Base-by-base conservation (phyloP, 495 filamentous ascomycete species). In the Aspergillus mulundensis region DNA sequence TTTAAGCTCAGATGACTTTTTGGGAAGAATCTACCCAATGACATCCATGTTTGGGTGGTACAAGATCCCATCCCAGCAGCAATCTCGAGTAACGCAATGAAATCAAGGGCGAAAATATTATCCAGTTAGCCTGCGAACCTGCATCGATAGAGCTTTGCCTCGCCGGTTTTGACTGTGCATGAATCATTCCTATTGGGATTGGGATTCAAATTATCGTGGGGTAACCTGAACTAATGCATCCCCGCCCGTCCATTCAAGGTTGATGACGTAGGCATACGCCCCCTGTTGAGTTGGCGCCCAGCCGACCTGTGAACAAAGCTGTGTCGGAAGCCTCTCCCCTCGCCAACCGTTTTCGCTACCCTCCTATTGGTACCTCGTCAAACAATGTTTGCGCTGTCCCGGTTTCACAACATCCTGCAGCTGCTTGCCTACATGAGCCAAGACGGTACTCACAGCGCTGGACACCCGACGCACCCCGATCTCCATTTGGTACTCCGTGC, bases 391-490 rank as follows among this genome's bases (percentile, higher is more conserved):
- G 47, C 48, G 34, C 16, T 50, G 48, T 50, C 34, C 34, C 48
- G 34, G 48, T 50, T 50, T 40, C 48, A 50, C 48, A 40, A 14
- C 48, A 50, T 4, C 19, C 20, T 50, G 48, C 48, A 50, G 19
- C 20, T 50, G 48, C 48, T 50, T 50, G 48, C 48, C 48, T 50
- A 34, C 48, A 50, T 40, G 14, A 50, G 48, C 48, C 48, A 50
- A 50, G 48, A 40, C 48, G 48, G 48, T 50, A 50, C 32, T 50
- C 32, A 10, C 19, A 20, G 48, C 48, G 48, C 48, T 50, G 32
- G 48, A 50, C 48, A 50, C 30, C 32, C 20, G 21, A 19, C 6
- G 32, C 34, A 28, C 20, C 21, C 20, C 21, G 1, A 16, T 23
- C 11, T 19, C 25, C 24, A 19, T 12, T 28, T 4, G 25, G 25